Conservation (phyloP, 2,329 filamentous ascomycete species). For the Ceratocystis harringtonii region DNA sequence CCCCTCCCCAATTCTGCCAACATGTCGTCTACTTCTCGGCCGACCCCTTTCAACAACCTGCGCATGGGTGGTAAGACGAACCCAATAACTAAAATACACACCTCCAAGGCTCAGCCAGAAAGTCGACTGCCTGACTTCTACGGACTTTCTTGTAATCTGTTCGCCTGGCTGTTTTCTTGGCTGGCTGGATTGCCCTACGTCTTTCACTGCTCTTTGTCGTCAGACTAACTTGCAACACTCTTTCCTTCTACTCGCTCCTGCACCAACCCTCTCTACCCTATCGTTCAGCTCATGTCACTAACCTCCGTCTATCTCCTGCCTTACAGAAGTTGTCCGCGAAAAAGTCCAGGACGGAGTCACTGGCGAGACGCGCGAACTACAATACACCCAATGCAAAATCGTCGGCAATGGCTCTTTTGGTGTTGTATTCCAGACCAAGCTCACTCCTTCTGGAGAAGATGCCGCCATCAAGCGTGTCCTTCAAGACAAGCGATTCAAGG, state of each 20-base stretch:
- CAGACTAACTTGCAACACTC: not conserved
- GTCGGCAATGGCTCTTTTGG: constrained; percentile 98
- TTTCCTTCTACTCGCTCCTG: not conserved
- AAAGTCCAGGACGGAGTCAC: constrained; percentile 98
- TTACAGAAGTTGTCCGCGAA: constrained; percentile 84
- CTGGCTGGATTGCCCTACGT: not conserved
- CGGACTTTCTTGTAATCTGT: not conserved
- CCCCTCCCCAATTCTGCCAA: not conserved
- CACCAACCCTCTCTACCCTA: not conserved
- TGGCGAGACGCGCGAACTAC: constrained; percentile 88
- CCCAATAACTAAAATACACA: constrained; percentile 9
- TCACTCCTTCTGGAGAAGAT: constrained; percentile 94
- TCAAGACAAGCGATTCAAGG: constrained; percentile 99
- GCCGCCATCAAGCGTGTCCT: constrained; percentile 97
- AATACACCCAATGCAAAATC: constrained; percentile 99
- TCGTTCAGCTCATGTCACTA: constrained; percentile 16
- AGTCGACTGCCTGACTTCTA: not conserved
- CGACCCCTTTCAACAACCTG: constrained; percentile 71
- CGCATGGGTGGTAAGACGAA: constrained; percentile 84
- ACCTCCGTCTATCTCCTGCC: constrained; percentile 19
- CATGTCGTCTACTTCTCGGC: constrained; percentile 34
- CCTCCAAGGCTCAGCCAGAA: not conserved
- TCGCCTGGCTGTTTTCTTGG: constrained; percentile 3
- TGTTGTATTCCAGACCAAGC: constrained; percentile 97
- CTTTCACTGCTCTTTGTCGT: not conserved